Evolutionary conservation across 1,284 basidiomycete genomes (phyloP).

Genomic region (Wallemia ichthyophaga): DNA sequence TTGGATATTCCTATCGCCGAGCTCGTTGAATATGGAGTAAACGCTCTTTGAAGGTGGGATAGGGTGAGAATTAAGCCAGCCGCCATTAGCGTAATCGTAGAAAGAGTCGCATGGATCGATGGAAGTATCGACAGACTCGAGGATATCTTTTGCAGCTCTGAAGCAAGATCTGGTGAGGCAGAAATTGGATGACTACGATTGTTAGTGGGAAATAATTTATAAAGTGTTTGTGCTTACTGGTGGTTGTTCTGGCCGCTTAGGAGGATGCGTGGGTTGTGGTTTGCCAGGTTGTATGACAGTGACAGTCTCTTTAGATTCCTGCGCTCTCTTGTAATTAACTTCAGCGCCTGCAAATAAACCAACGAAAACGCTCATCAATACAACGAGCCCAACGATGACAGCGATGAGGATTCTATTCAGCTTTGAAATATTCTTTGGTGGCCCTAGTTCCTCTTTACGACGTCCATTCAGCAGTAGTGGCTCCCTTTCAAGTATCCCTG

Average conservation of each 20-base stretch:
- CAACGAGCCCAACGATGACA: background rate
- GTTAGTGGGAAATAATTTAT: background rate
- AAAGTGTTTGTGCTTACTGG: background rate
- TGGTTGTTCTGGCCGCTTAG: background rate
- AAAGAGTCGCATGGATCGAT: conserved; percentile 88
- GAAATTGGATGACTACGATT: background rate
- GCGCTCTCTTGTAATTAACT: background rate
- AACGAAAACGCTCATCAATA: background rate
- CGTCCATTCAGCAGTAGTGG: background rate
- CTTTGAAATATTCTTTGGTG: background rate
- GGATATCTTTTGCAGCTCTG: conserved; percentile 18
- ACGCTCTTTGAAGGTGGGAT: conserved; percentile 53
- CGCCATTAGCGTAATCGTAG: conserved; percentile 39
- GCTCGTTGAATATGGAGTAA: conserved; percentile 20
- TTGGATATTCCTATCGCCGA: conserved; percentile 15
- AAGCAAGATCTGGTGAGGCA: background rate
- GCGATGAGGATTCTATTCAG: background rate
- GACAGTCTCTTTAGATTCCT: background rate
- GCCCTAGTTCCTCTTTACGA: background rate
- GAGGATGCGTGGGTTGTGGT: background rate
- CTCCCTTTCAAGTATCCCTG: too few relatives aligned
- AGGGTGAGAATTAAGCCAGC: conserved; percentile 30
- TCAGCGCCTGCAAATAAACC: background rate
- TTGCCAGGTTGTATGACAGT: background rate
- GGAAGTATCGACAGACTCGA: conserved; percentile 46